Evolutionary conservation across 441 rosid species (phyloP), one percentile per base, ranked within the genome.

Genomic region (Corymbia citriodora): DNA sequence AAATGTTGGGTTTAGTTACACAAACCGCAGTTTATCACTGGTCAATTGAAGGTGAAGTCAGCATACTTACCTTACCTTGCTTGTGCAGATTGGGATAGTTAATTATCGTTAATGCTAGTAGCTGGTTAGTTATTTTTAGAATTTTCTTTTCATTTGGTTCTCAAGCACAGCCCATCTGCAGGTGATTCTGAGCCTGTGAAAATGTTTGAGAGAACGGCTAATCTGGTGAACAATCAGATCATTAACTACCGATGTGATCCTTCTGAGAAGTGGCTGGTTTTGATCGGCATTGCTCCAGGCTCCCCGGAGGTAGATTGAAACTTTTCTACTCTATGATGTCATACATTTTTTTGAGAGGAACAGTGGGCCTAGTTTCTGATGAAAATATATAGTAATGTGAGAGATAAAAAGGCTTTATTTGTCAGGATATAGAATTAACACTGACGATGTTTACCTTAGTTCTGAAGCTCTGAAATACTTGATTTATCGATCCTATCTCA

Each of bases 201-300:
- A 96, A 94, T 98, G 98, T 98, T 98, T 93, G 99, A 98, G 86
- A 95, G 99, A 92, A 98, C 99, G 19, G 99, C 99, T 87, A 98
- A 98, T 95, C 92, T 98, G 94, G 91, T 89, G 68, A 98, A 95
- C 96, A 98, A 98, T 94, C 99, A 98, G 93, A 98, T 98, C 89
- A 98, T 98, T 79, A 98, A 98, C 95, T 98, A 98, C 88, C 94
- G 94, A 92, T 98, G 99, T 93, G 99, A 98, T 90, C 98, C 99
- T 90, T 93, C 97, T n/a, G 99, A 98, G 94, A 98, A 97, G 92
- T 98, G 99, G 99, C 90, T 98, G 94, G 99, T 98, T 90, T 94
- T 98, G 95, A 94, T 98, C 94, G 99, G 99, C 92, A 98, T 98
- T 91, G 99, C 99, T 89, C 99, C 99, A 89, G 99, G 99, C 88